Percentiles rank a stretch among this genome's conserved stretches.
These are phyloP conservation scores for Allantophomopsis cytisporea DNA, from an alignment of 2,329 filamentous ascomycete species.

Conservation along the genomic window DNA sequence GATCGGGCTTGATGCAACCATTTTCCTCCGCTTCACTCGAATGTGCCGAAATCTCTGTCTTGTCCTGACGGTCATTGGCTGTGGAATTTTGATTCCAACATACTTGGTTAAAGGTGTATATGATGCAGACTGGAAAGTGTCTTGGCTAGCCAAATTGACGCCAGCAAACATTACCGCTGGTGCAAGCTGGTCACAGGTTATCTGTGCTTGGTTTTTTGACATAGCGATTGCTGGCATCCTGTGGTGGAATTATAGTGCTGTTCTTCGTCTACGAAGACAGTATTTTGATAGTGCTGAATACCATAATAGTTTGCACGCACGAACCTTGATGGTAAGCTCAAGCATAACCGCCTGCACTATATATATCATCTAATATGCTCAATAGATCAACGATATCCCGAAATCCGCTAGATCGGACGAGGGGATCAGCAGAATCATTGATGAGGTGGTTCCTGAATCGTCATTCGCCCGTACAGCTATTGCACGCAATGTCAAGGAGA, in stretches of 20 bases:
- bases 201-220: constrained; percentile 53
- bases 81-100: constrained; percentile 67
- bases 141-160: constrained; percentile 46
- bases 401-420: constrained; percentile 68
- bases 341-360: not conserved
- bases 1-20: constrained; percentile 78
- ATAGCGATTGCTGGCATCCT: constrained; percentile 66
- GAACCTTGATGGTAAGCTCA: constrained; percentile 45
- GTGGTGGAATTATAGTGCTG: constrained; percentile 78
- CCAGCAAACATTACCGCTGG: constrained; percentile 37
- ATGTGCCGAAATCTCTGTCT: constrained; percentile 92
- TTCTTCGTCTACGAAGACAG: constrained; percentile 55
- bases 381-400: constrained; percentile 69
- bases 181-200: constrained; percentile 44
- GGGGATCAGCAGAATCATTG: constrained; percentile 73
- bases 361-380: constrained; percentile 21
- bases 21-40: constrained; percentile 77
- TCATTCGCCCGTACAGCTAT: constrained; percentile 71
- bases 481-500: constrained; percentile 80
- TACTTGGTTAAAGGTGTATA: constrained; percentile 38
- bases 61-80: constrained; percentile 56
- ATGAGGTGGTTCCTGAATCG: constrained; percentile 64
- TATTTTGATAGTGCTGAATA: constrained; percentile 86
- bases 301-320: constrained; percentile 71
- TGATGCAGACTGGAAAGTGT: constrained; percentile 10